These are phyloP conservation scores for Fusarium anguioides DNA, from an alignment of 2,329 filamentous ascomycete genomes.

Conservation along the genomic window DNA sequence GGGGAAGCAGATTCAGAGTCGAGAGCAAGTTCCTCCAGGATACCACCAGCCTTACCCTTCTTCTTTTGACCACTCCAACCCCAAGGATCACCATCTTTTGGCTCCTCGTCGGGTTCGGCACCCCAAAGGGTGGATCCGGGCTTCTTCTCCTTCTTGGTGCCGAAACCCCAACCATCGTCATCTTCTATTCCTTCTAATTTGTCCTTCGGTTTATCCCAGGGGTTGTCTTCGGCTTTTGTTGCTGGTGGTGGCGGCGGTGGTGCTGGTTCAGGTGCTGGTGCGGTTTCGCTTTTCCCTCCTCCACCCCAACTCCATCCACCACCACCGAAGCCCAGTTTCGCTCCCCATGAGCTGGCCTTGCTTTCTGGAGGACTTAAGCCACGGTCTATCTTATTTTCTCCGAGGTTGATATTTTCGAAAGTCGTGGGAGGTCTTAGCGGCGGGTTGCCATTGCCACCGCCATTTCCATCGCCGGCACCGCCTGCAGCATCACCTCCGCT, in stretches of 20 bases:
- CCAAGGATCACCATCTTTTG: slow-evolving; percentile 51
- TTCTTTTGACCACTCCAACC: slow-evolving; percentile 54
- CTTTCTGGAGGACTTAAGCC: slow-evolving; percentile 61
- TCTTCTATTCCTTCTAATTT: slow-evolving; percentile 24
- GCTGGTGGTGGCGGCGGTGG: slow-evolving; percentile 31
- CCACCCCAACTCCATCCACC: slow-evolving; percentile 49
- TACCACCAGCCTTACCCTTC: slow-evolving; percentile 42
- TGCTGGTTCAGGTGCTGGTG: slow-evolving; percentile 54
- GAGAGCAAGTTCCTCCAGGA: slow-evolving; percentile 31
- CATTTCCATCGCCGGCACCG: slow-evolving; percentile 44
- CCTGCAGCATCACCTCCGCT: slow-evolving; percentile 53
- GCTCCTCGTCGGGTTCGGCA: slow-evolving; percentile 46
- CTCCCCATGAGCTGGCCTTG: slow-evolving; percentile 69
- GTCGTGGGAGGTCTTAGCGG: slow-evolving; percentile 44
- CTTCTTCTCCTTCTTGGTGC: slow-evolving; percentile 56
- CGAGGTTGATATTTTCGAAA: slow-evolving; percentile 71
- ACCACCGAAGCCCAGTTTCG: slow-evolving; percentile 62
- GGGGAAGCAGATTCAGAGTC: slow-evolving; percentile 40
- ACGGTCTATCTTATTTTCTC: slow-evolving; percentile 69
- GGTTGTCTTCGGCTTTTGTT: slow-evolving; percentile 50
- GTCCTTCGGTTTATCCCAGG: slow-evolving; percentile 65
- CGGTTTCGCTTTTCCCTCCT: slow-evolving; percentile 4
- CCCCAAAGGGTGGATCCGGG: slow-evolving; percentile 52
- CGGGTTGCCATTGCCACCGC: slow-evolving; percentile 56
- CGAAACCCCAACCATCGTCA: slow-evolving; percentile 49